Percentiles rank a stretch among this genome's conserved stretches.
Evolutionary conservation across 2,329 filamentous ascomycete species (phyloP).

Genomic region (Epichloe hybrida): DNA sequence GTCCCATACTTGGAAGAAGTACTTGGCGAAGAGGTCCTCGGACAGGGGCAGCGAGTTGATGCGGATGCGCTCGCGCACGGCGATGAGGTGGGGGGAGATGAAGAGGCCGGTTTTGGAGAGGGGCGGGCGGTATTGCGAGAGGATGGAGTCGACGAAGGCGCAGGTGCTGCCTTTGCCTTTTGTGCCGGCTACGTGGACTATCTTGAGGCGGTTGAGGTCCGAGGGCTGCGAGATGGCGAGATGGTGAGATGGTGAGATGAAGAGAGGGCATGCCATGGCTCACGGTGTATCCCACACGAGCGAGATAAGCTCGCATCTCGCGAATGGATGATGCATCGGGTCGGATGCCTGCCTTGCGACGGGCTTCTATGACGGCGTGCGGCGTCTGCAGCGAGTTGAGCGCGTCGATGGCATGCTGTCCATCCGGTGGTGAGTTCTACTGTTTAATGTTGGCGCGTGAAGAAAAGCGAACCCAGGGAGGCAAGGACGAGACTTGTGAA

Average conservation of each 20-base stretch:
- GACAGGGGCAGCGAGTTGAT: constrained; percentile 45
- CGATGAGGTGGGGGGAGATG: constrained; percentile 58
- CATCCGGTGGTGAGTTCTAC: not conserved
- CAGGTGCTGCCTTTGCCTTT: constrained; percentile 67
- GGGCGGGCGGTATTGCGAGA: constrained; percentile 33
- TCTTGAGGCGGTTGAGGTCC: constrained; percentile 47
- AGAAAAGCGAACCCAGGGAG: no score
- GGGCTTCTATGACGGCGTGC: constrained; percentile 64
- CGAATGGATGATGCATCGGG: constrained; percentile 58
- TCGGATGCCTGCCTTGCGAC: constrained; percentile 58
- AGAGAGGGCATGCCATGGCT: constrained; percentile 1
- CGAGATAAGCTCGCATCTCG: constrained; percentile 69
- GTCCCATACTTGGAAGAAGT: constrained; percentile 58
- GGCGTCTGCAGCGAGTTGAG: constrained; percentile 89
- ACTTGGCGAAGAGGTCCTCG: constrained; percentile 44
- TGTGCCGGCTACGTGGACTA: constrained; percentile 60
- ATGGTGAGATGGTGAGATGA: not conserved
- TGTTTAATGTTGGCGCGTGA: not conserved
- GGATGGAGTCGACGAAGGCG: constrained; percentile 51
- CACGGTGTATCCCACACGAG: constrained; percentile 62
- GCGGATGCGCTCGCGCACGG: constrained; percentile 53
- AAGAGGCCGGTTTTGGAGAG: constrained; percentile 46
- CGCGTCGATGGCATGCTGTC: constrained; percentile 67
- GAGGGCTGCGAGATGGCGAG: constrained; percentile 14
- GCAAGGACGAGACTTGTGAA: not conserved